Base-by-base conservation (phyloP, 371 early-diverging fungal genomes). In the Conidiobolus incongruus region DNA sequence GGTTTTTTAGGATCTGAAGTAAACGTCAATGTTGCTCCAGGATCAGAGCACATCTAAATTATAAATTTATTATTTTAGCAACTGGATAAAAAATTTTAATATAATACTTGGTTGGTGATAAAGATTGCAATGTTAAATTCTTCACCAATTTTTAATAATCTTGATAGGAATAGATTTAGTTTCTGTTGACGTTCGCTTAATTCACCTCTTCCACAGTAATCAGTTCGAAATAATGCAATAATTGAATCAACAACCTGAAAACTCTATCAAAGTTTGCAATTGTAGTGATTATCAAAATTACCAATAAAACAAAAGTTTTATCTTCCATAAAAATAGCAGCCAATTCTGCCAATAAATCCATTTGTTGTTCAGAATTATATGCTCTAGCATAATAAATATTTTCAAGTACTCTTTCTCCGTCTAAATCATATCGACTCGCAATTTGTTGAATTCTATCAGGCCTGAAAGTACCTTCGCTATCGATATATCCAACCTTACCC, bases 1-100 rank as follows among this genome's bases (percentile, higher is more conserved):
- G 97, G n/a, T 53, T 97, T 98, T 55, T 95, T 96, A 26, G 88
- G 87, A 54, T 84, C 85, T 7, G 79, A 67, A 8, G 74, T 74
- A 63, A 84, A 84, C 15, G 73, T 68, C 62, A 81, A 47, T 5
- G 51, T 51, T 4, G 62, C 65, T 2, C 64, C 61, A 11, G 75
- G 75, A 44, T 75, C 74, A 13, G 75, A 54, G 41, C n/a, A 54
- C 54, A 20, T 54, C 35, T 43, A 41, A 32, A 7, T 15, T 17
- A 43, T 16, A 23, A 37, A 34, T 41, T 49, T 44, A 13, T 29
- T 24, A 8, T 7, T 41, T 41, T n/a, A n/a, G n/a, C n/a, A n/a
- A n/a, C n/a, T n/a, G n/a, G n/a, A 41, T 12, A 41, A 15, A 26
- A 10, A 4, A n/a, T 11, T 7, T 13, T 13, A 4, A 8, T 57